Percentiles rank a stretch among this genome's conserved stretches.
Evolutionary conservation across 306 rosid species (phyloP).

Genomic region (Ormosia emarginata): DNA sequence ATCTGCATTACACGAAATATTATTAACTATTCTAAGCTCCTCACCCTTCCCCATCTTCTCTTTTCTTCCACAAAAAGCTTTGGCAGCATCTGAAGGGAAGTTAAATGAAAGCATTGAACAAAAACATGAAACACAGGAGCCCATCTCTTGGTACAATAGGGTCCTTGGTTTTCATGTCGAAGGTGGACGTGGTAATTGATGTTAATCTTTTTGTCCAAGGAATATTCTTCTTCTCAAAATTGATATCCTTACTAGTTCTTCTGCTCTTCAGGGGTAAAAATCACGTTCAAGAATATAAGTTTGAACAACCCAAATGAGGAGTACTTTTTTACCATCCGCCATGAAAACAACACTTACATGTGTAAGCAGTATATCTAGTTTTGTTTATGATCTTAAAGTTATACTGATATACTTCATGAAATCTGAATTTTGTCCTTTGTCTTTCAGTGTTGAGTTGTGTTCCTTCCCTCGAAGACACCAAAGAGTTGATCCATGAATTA

Average conservation of each 20-base stretch:
- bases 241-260: slow-evolving; percentile 19
- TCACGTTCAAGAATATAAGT: slow-evolving; percentile 68
- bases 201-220: background rate
- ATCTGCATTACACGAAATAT: background rate
- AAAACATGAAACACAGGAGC: slow-evolving; percentile 54
- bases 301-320: slow-evolving; percentile 52
- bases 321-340: slow-evolving; percentile 62
- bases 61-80: slow-evolving; percentile 17
- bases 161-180: slow-evolving; percentile 77
- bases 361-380: slow-evolving; percentile 51
- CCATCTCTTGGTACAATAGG: slow-evolving; percentile 76
- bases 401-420: slow-evolving; percentile 3
- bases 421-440: background rate
- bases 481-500: slow-evolving; percentile 63
- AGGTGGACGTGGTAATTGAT: slow-evolving; percentile 78
- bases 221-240: slow-evolving; percentile 2
- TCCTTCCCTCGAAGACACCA: slow-evolving; percentile 51
- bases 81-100: slow-evolving; percentile 58
- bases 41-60: background rate
- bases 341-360: slow-evolving; percentile 54
- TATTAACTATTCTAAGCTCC: background rate
- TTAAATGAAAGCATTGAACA: slow-evolving; percentile 32
- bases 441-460: slow-evolving; percentile 70
- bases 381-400: slow-evolving; percentile 9
- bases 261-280: slow-evolving; percentile 62